Evolutionary conservation across 176 grass and related monocot genomes (phyloP), one percentile per base, ranked within the genome.

Genomic region (Rhynchospora tenuis): DNA sequence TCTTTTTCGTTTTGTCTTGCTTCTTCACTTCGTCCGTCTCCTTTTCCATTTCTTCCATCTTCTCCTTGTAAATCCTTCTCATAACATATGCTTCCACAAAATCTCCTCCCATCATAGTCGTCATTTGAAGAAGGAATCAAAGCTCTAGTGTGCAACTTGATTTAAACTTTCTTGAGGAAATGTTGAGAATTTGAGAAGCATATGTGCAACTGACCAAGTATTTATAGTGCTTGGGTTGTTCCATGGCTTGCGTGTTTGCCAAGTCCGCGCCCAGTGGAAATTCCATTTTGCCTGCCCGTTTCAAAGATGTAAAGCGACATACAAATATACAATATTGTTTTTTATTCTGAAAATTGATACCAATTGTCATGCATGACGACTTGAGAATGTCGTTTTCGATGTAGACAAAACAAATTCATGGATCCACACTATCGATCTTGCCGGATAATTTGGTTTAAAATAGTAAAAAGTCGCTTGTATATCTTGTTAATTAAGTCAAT

Each of bases 11-110:
- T 38, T 15, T 47, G 7, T 27, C 45, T 38, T 38, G 14, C 23
- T 67, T 66, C 9, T 82, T 82, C 16, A 48, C 14, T 33, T 84
- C 16, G 51, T 71, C 62, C 12, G 13, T 19, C n/a, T 81, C 9
- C 20, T 66, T 64, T 10, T 52, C 54, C 50, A 48, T 33, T 78
- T 11, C 26, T 64, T 77, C 43, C 19, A 78, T 78, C 83, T 76
- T 85, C 83, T 85, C 83, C 83, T 85, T 85, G 71, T 85, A 77
- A 28, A 62, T 12, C 33, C 59, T 85, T 69, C 69, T 78, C 83
- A 85, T 85, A 26, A 85, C 71, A 78, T 85, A 85, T 43, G 42
- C 83, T 85, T 63, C 55, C 3, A 73, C 28, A 85, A 85, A 47
- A 33, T 78, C 83, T 64, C 71, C 83, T 85, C 83, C 83, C 83